Conservation (phyloP, 2,329 filamentous ascomycete species). For the Penicillium glabrum region DNA sequence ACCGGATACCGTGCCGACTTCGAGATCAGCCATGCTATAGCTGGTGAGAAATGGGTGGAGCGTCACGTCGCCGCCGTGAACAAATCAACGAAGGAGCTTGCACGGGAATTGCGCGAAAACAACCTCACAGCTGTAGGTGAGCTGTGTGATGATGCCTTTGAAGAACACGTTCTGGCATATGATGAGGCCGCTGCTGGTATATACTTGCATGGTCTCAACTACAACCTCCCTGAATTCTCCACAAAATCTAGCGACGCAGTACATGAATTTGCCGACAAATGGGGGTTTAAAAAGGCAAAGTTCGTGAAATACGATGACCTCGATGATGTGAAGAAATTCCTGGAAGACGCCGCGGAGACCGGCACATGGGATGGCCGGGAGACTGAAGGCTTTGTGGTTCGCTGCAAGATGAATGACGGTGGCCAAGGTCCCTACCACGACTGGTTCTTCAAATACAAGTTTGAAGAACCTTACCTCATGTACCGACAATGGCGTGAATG, state of each 20-base stretch:
- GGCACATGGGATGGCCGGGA: slow-evolving; percentile 88
- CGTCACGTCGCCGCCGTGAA: slow-evolving; percentile 74
- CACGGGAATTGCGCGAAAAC: slow-evolving; percentile 69
- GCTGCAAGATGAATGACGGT: slow-evolving; percentile 67
- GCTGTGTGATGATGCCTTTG: slow-evolving; percentile 92
- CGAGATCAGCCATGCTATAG: slow-evolving; percentile 76
- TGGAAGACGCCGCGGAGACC: slow-evolving; percentile 82
- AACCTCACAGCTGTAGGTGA: slow-evolving; percentile 96
- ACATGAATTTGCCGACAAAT: slow-evolving; percentile 82
- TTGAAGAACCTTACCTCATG: slow-evolving; percentile 98
- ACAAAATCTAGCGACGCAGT: slow-evolving; percentile 84
- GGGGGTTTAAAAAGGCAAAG: slow-evolving; percentile 91
- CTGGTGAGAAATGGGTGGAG: slow-evolving; percentile 79
- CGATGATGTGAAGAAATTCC: slow-evolving; percentile 70
- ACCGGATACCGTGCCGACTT: slow-evolving; percentile 75
- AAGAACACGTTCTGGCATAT: slow-evolving; percentile 95
- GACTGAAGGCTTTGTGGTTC: slow-evolving; percentile 94
- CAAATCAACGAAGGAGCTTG: slow-evolving; percentile 76
- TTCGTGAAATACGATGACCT: slow-evolving; percentile 76
- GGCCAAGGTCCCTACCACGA: slow-evolving; percentile 65
- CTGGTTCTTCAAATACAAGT: slow-evolving; percentile 99
- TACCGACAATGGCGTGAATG: slow-evolving; percentile 98
- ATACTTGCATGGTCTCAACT: slow-evolving; percentile 93
- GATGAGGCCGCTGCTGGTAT: slow-evolving; percentile 78
- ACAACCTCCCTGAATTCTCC: slow-evolving; percentile 88